phyloP scores from a whole-genome alignment of 2,329 filamentous ascomycete genomes.

The Penicillium sp. region DNA sequence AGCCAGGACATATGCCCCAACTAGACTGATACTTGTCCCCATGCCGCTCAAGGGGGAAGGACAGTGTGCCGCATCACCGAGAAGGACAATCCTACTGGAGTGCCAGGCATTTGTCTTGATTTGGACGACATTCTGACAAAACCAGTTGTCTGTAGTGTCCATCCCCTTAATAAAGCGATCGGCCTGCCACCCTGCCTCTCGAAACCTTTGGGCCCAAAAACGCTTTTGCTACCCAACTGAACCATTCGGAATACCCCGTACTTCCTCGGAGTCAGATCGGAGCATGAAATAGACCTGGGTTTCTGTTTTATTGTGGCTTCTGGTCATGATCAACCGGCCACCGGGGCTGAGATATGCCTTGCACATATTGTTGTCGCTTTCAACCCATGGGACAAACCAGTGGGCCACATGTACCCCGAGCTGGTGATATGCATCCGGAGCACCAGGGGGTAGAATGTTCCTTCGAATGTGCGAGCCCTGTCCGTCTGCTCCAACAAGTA shows the following conservation, averaged over 20 bases:
- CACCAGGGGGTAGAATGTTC: constrained; percentile 35
- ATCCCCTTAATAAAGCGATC: constrained; percentile 40
- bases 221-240: constrained; percentile 27
- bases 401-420: constrained; percentile 28
- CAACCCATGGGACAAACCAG: constrained; percentile 26
- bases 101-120: constrained; percentile 32
- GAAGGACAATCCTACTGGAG: constrained; percentile 34
- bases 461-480: constrained; percentile 51
- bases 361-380: constrained; percentile 21
- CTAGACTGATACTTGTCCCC: constrained; percentile 31
- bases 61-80: constrained; percentile 44
- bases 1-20: too few relatives aligned
- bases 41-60: constrained; percentile 35
- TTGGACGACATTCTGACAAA: constrained; percentile 41
- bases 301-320: constrained; percentile 21
- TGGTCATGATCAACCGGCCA: constrained; percentile 22
- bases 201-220: constrained; percentile 29
- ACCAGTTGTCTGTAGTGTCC: constrained; percentile 44
- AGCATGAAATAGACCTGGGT: constrained; percentile 25
- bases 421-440: constrained; percentile 17
- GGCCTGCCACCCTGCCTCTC: constrained; percentile 40
- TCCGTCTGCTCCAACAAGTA: constrained; percentile 58
- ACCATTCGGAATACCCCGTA: constrained; percentile 12
- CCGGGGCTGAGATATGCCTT: constrained; percentile 21
- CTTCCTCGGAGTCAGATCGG: constrained; percentile 9